Evolutionary conservation across 1,284 basidiomycete genomes (phyloP).

Genomic region (Termitomyces sp.): DNA sequence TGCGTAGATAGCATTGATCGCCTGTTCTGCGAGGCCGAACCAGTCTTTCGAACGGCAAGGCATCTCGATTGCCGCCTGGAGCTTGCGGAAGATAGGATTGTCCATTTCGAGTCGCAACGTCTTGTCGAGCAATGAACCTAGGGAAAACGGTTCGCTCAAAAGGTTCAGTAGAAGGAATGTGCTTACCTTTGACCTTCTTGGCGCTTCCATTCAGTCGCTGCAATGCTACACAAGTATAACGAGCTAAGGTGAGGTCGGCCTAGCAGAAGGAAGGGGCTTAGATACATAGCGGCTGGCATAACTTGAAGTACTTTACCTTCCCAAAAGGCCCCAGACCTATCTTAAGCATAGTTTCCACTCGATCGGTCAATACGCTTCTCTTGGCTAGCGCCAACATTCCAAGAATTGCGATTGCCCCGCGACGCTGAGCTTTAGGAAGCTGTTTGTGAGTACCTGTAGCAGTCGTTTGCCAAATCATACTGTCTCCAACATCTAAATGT

Average conservation of each 20-base stretch:
- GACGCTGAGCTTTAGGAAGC: constrained; percentile 78
- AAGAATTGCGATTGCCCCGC: constrained; percentile 91
- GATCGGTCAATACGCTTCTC: constrained; percentile 81
- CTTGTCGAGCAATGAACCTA: constrained; percentile 85
- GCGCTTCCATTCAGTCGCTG: constrained; percentile 90
- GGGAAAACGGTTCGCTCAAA: background rate
- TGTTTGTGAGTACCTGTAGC: constrained; percentile 61
- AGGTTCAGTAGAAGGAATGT: background rate
- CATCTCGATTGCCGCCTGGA: constrained; percentile 75
- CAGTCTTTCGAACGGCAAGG: constrained; percentile 85
- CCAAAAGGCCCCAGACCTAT: constrained; percentile 87
- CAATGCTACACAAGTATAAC: constrained; percentile 91
- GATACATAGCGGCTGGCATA: background rate
- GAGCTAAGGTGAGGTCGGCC: constrained; percentile 84
- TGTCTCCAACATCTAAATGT: background rate
- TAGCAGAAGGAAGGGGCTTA: constrained; percentile 26
- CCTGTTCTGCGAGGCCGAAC: constrained; percentile 96
- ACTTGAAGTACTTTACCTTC: constrained; percentile 45
- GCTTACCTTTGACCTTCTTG: constrained; percentile 91
- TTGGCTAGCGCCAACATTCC: constrained; percentile 93
- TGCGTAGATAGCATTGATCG: constrained; percentile 93
- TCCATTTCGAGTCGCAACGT: constrained; percentile 87
- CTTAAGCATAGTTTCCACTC: constrained; percentile 80
- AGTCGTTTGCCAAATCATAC: background rate
- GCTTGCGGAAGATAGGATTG: constrained; percentile 78